These are phyloP conservation scores for Tylopilus sp. DNA, from an alignment of 768 basidiomycete species.

Conservation along the genomic window DNA sequence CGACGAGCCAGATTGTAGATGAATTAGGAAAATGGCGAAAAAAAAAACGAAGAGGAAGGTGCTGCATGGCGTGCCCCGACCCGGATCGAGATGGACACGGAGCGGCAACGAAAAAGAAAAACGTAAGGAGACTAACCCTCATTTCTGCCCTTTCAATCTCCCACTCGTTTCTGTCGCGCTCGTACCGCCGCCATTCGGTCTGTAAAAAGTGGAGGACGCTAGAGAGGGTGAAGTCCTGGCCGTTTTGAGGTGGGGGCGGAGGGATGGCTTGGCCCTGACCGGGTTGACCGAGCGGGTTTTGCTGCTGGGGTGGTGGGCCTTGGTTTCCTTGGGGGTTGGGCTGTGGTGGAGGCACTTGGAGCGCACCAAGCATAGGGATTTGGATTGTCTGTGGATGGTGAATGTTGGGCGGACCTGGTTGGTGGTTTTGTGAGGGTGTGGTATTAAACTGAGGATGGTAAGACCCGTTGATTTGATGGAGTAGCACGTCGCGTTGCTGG, in stretches of 20 bases:
- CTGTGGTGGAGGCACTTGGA: conserved; percentile 59
- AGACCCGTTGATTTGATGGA: conserved; percentile 27
- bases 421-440: conserved; percentile 10
- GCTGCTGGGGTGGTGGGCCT: conserved; percentile 52
- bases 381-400: conserved; percentile 43
- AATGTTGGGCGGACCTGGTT: conserved; percentile 32
- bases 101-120: conserved; percentile 1
- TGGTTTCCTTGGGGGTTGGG: conserved; percentile 34
- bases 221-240: conserved; percentile 90
- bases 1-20: neutral
- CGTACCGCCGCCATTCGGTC: conserved; percentile 96
- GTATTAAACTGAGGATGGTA: conserved; percentile 27
- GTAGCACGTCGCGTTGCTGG: conserved; percentile 29
- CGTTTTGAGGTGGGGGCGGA: conserved; percentile 78
- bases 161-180: conserved; percentile 99
- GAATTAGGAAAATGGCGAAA: neutral
- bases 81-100: neutral
- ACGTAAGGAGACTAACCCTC: conserved; percentile 62
- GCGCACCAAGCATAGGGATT: conserved; percentile 69
- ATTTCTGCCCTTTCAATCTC: conserved; percentile 99
- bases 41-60: neutral
- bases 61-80: neutral
- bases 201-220: conserved; percentile 96
- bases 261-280: conserved; percentile 57
- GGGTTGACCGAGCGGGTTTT: conserved; percentile 50